Conservation (phyloP, 2,329 filamentous ascomycete genomes). For the Neofusicoccum cordaticola region DNA sequence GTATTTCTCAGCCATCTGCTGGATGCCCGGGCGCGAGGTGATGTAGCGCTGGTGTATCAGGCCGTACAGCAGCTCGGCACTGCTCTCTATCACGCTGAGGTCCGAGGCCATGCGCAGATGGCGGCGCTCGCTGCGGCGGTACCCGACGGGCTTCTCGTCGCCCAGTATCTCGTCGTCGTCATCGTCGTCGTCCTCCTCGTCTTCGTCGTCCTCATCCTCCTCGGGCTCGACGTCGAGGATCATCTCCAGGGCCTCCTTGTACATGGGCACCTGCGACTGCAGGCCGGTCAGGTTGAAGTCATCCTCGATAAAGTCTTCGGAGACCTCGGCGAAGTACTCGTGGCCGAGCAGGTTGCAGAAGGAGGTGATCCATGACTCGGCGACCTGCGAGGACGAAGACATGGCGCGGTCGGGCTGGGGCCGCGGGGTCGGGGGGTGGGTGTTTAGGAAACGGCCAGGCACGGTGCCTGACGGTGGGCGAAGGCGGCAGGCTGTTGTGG, state of each 20-base stretch:
- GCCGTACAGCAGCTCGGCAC: slow-evolving; percentile 96
- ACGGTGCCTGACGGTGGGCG: slow-evolving; percentile 14
- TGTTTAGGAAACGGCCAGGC: slow-evolving; percentile 11
- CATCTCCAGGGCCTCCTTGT: slow-evolving; percentile 99
- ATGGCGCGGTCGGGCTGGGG: slow-evolving; percentile 35
- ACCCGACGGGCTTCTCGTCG: slow-evolving; percentile 57
- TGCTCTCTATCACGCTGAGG: slow-evolving; percentile 91
- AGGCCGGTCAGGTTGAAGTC: slow-evolving; percentile 98
- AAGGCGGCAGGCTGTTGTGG: slow-evolving; percentile 7
- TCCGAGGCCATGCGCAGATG: slow-evolving; percentile 88
- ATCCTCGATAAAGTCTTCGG: slow-evolving; percentile 99
- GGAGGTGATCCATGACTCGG: slow-evolving; percentile 95
- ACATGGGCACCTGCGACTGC: slow-evolving; percentile 94
- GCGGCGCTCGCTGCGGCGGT: slow-evolving; percentile 55
- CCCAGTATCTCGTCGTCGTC: slow-evolving; percentile 50
- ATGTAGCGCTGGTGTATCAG: slow-evolving; percentile 99
- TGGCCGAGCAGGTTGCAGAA: slow-evolving; percentile 95
- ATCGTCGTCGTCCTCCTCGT: slow-evolving; percentile 66
- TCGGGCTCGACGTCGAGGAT: slow-evolving; percentile 97
- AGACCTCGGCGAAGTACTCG: slow-evolving; percentile 98
- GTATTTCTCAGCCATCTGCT: slow-evolving; percentile 99
- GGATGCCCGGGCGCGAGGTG: slow-evolving; percentile 90
- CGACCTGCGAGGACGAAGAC: slow-evolving; percentile 57
- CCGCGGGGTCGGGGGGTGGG: slow-evolving; percentile 1
- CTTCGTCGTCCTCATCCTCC: slow-evolving; percentile 84